Base-by-base conservation (phyloP, 495 filamentous ascomycete genomes). In the Aspergillus panamensis region DNA sequence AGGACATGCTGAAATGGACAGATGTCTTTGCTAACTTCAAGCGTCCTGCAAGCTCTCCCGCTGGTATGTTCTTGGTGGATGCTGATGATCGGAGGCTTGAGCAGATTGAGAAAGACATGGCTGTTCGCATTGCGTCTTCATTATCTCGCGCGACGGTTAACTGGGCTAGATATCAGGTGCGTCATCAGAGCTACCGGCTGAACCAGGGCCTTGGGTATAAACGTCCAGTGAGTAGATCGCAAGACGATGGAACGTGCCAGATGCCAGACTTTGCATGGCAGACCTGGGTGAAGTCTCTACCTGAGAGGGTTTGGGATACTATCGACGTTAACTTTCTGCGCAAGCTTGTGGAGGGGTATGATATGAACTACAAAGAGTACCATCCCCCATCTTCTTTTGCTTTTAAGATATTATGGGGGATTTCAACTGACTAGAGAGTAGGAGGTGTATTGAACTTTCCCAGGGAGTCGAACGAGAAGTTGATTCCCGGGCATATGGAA, bases 401-500 rank as follows among this genome's bases (percentile, higher is more conserved):
- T 6, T 29, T 54, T 14, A 30, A 13, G 21, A 9, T 12, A 43
- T 29, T 8, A 54, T 54, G 6, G 10, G 30, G 21, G 45, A n/a
- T 51, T 57, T 25, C 25, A 39, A 55, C 16, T 42, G 25, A 14
- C 31, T 43, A 17, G 7, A 20, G 9, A 19, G 10, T 56, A 84
- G 81, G 57, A 73, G 78, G 19, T 76, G 79, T 53, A 77, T 82
- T 50, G 89, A 96, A 49, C 66, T 91, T 1, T 91, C 89, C 16
- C 91, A 96, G 65, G 92, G 91, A 58, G 73, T 89, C 16, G 87
- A 89, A 60, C 79, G 86, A 16, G 75, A 75, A 32, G 72, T 64
- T 4, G 80, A 85, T 53, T 59, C 32, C 31, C 73, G 73, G 4
- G 72, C 75, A 0, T 72, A 69, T 48, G 90, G 90, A 0, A 79